Conservation (phyloP, 192 early-diverging fungal species). For the Dissophora ornata region DNA sequence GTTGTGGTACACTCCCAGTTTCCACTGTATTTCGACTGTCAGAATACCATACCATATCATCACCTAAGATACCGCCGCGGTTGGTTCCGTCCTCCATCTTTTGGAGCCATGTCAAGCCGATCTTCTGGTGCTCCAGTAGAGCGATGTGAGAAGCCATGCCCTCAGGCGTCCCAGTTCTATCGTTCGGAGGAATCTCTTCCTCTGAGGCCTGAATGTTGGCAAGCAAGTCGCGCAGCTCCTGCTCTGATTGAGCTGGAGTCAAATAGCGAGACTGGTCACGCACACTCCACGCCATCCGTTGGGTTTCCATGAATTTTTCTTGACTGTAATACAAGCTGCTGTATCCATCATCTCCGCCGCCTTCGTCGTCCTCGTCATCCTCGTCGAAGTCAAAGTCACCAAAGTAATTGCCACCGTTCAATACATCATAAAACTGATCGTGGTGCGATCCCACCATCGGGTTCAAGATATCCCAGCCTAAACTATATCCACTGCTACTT, state of each 20-base stretch:
- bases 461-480: not conserved
- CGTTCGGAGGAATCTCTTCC: constrained; percentile 45
- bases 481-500: not conserved
- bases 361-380: constrained; percentile 3
- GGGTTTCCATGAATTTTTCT: not conserved
- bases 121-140: constrained; percentile 70
- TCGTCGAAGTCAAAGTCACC: constrained; percentile 6
- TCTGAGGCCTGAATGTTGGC: constrained; percentile 50
- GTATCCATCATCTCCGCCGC: not conserved
- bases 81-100: constrained; percentile 62
- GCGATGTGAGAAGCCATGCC: constrained; percentile 54
- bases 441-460: not conserved
- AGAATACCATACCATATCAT: constrained; percentile 64
- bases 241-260: constrained; percentile 25
- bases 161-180: constrained; percentile 60
- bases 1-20: not conserved
- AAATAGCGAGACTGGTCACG: constrained; percentile 17
- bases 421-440: too few relatives aligned
- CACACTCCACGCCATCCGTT: too few relatives aligned
- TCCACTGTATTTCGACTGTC: not conserved
- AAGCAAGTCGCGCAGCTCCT: constrained; percentile 52
- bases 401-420: not conserved
- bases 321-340: not conserved
- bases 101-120: constrained; percentile 69
- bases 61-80: constrained; percentile 70